Evolutionary conservation across 139 green algal species (phyloP), one percentile per base, ranked within the genome.

Genomic region (Asterochloris erici): DNA sequence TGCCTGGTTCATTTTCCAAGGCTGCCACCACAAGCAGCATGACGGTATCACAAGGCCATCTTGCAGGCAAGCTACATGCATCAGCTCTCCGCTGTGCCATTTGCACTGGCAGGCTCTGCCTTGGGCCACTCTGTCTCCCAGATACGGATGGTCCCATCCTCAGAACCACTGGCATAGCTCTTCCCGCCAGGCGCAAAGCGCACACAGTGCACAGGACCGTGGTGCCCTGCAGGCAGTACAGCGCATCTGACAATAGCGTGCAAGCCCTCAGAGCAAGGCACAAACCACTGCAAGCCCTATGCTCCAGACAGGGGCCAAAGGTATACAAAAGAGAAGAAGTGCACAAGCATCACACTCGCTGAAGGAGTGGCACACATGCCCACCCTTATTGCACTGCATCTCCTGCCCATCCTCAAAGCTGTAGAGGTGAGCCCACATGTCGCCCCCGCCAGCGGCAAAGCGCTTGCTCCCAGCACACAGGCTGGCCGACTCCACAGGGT

Each of bases 401-500:
- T 95, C 90, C 81, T 94, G 74, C 12, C 93, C 96, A 15, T 88
- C 95, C 24, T 95, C 86, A 66, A 86, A 94, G 85, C 96, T 90
- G 86, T 96, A 94, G 70, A 99, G 79, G 74, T 96, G 94, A 69
- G 98, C 95, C 94, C 96, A 98, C 97, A 99, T 98, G 91, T 99
- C 97, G 68, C 89, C 90, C 14, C 97, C 97, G 21, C 96, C 97
- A 21, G 90, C 91, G 38, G 75, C 83, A 81, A 82, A 92, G 27
- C 81, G 78, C 15, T 71, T 81, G 77, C 88, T 91, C 27, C 90
- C 74, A 13, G 92, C 82, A 85, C 89, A 95, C 85, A 94, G 95
- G 84, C 87, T 95, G 61, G 96, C 96, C 4, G 87, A 90, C 88
- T 98, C 94, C 10, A 96, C 91, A 11, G 86, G 73, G 80, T 94